Evolutionary conservation across 345 rosid genomes (phyloP).

Genomic region (Aurinia saxatilis): DNA sequence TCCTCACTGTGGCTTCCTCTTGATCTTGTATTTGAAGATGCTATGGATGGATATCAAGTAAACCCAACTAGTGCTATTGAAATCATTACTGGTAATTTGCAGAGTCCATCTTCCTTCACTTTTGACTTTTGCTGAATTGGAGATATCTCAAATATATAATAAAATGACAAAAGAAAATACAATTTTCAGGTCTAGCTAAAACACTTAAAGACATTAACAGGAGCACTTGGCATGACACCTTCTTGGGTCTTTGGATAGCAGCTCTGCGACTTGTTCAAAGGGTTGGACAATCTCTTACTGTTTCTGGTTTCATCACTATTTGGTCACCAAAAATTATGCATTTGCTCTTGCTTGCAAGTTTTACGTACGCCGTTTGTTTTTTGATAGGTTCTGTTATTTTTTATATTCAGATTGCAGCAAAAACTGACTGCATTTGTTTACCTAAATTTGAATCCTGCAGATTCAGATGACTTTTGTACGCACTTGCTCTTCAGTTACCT

Average conservation of each 20-base stretch:
- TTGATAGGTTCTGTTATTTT: neutral
- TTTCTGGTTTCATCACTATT: neutral
- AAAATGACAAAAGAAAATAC: neutral
- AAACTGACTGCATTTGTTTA: neutral
- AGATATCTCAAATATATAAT: neutral
- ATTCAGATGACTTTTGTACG: neutral
- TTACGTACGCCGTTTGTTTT: neutral
- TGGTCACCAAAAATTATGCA: neutral
- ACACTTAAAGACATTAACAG: constrained; percentile 74
- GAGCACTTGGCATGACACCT: constrained; percentile 87
- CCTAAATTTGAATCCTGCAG: neutral
- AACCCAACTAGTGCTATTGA: constrained; percentile 69
- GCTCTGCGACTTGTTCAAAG: constrained; percentile 95
- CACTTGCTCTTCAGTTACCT: neutral
- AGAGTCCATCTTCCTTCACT: constrained; percentile 5
- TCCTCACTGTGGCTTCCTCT: constrained; percentile 94
- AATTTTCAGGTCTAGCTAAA: constrained; percentile 68
- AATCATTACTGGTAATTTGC: constrained; percentile 57
- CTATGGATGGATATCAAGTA: constrained; percentile 87
- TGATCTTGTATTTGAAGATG: constrained; percentile 88
- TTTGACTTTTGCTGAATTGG: neutral
- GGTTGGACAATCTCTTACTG: constrained; percentile 41
- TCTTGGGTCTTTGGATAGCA: constrained; percentile 86
- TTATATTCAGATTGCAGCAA: neutral
- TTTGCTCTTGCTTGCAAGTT: neutral